Percentiles rank a stretch among this genome's conserved stretches.
These are phyloP conservation scores for Nicotiana paniculata DNA, from an alignment of 257 asterid species.

Conservation along the genomic window DNA sequence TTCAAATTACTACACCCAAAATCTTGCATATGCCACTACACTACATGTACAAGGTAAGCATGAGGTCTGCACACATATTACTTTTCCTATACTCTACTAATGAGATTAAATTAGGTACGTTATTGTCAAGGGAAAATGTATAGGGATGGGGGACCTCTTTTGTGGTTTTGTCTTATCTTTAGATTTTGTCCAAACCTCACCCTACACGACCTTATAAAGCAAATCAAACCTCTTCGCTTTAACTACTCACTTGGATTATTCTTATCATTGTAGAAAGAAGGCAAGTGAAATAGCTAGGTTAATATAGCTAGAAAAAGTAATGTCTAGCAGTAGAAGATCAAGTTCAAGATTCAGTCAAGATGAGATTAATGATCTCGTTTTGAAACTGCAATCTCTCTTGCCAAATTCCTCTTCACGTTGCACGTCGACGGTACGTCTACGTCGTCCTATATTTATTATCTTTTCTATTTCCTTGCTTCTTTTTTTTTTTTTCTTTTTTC, in stretches of 20 bases:
- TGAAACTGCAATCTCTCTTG: constrained; percentile 45
- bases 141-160: background rate
- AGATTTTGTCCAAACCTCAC: constrained; percentile 10
- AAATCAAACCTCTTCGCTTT: constrained; percentile 3
- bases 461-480: background rate
- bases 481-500: background rate
- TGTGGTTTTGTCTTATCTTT: background rate
- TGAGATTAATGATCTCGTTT: constrained; percentile 50
- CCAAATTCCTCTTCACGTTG: constrained; percentile 39
- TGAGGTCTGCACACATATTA: no score
- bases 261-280: background rate
- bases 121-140: background rate
- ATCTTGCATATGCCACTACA: no score
- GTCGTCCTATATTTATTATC: background rate
- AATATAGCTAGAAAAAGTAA: background rate
- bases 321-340: constrained; percentile 45
- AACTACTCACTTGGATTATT: constrained; percentile 16
- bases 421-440: constrained; percentile 41
- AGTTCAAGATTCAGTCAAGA: constrained; percentile 35
- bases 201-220: constrained; percentile 6
- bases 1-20: no score
- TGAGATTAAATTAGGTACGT: no score
- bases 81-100: fast-evolving
- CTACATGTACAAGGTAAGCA: fast-evolving
- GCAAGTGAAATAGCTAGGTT: background rate